Base-by-base conservation (phyloP, 2,329 filamentous ascomycete genomes). In the Madurella mycetomatis region DNA sequence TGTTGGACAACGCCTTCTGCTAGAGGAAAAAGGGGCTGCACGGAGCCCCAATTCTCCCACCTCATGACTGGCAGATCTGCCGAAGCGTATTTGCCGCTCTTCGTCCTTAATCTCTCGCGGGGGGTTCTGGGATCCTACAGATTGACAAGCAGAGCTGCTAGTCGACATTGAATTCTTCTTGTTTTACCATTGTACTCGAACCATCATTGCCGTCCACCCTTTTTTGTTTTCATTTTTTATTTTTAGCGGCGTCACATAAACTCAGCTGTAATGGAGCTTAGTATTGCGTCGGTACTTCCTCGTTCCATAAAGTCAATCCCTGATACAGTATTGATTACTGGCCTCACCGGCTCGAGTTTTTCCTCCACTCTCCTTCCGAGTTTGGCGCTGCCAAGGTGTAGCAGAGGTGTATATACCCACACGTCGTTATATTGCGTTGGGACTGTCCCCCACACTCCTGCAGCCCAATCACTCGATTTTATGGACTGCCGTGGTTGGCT, bases 151-250 rank as follows among this genome's bases (percentile, higher is more conserved):
- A 30, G 32, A 18, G 17, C 34, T 32, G 34, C 15, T 25, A 18
- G 32, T 45, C n/a, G 34, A 31, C 39, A 30, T 52, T 5, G 13
- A 25, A 12, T 25, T 25, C 25, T 42, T 47, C 19, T 34, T 42
- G 25, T 47, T 52, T n/a, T 30, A 52, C 17, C 25, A 17, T 42
- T 52, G 43, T 52, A 52, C 50, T 41, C 30, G 39, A 52, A 43
- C 25, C 25, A 25, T 25, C 25, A 25, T 25, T 25, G 25, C 7
- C 25, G 25, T 25, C 25, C 25, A 25, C 25, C 25, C 25, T 7
- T 7, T 7, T 25, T 25, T 25, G 3, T 25, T 25, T 25, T 25
- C 25, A 4, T 51, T 37, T 25, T 19, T 45, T 17, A n/a, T 9
- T 37, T 46, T 32, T 19, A 41, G 42, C 40, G 9, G 12, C 41